Evolutionary conservation across 1,284 basidiomycete species (phyloP).

Genomic region (Sporisorium sorghi): DNA sequence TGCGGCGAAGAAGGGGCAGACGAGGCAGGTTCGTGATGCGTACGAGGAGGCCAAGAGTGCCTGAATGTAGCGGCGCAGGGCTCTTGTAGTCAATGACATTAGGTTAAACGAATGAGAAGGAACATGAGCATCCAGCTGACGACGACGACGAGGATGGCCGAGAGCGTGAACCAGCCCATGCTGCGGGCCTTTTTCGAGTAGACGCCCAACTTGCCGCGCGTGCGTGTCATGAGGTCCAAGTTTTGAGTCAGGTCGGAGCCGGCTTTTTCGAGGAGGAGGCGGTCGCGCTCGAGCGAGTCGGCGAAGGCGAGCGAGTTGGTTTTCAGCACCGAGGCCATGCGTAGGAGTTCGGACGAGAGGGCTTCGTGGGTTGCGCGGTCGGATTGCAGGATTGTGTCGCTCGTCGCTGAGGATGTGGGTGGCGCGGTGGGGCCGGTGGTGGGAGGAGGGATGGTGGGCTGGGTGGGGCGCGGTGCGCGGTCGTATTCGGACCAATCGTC

Average conservation of each 20-base stretch:
- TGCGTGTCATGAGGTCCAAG: slow-evolving; percentile 67
- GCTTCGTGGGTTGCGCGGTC: slow-evolving; percentile 63
- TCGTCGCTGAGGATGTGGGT: background rate
- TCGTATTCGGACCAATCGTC: slow-evolving; percentile 33
- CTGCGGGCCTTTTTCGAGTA: slow-evolving; percentile 62
- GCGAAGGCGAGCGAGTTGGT: slow-evolving; percentile 63
- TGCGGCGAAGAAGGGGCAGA: slow-evolving; percentile 18
- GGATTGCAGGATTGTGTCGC: slow-evolving; percentile 50
- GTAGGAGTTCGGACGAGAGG: slow-evolving; percentile 65
- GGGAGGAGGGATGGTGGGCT: background rate
- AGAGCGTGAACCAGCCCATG: slow-evolving; percentile 68
- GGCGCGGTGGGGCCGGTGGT: background rate
- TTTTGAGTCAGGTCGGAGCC: slow-evolving; percentile 55
- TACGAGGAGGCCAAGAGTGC: slow-evolving; percentile 26
- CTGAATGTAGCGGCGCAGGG: background rate
- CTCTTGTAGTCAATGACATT: background rate
- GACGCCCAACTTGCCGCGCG: slow-evolving; percentile 63
- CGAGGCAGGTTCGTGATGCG: slow-evolving; percentile 28
- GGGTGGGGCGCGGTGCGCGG: slow-evolving; percentile 3
- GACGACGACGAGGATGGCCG: slow-evolving; percentile 57
- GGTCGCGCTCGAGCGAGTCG: slow-evolving; percentile 66
- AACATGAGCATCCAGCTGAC: slow-evolving; percentile 67
- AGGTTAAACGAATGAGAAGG: slow-evolving; percentile 65
- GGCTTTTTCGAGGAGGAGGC: slow-evolving; percentile 62
- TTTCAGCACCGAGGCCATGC: slow-evolving; percentile 65